Percentiles rank a stretch among this genome's conserved stretches.
phyloP scores from a whole-genome alignment of 1,284 basidiomycete species.

The Fomitopsis schrenkii region DNA sequence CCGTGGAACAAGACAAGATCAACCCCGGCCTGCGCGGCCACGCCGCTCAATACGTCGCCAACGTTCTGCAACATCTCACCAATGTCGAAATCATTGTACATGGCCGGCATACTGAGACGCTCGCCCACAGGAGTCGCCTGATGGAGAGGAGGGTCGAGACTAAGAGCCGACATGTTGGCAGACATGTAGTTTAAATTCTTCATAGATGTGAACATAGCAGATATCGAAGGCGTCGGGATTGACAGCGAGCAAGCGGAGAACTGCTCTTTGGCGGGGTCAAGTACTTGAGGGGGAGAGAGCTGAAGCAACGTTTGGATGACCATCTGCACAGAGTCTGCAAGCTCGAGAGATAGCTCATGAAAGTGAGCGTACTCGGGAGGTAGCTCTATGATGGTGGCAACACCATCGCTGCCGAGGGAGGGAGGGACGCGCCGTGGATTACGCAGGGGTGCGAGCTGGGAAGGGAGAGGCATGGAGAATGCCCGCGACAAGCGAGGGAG shows the following conservation, averaged over 20 bases:
- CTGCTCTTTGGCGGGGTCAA: constrained; percentile 89
- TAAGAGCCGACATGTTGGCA: constrained; percentile 57
- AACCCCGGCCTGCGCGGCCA: constrained; percentile 78
- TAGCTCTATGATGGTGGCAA: constrained; percentile 14
- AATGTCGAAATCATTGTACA: constrained; percentile 53
- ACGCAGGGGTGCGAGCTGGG: constrained; percentile 61
- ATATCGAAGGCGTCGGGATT: constrained; percentile 80
- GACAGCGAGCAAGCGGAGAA: constrained; percentile 84
- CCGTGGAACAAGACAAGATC: constrained; percentile 88
- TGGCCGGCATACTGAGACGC: constrained; percentile 8
- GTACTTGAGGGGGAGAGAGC: constrained; percentile 82
- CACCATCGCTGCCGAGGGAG: constrained; percentile 9
- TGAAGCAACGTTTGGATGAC: constrained; percentile 87
- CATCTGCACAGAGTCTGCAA: constrained; percentile 85
- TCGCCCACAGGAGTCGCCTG: constrained; percentile 6
- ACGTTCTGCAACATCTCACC: constrained; percentile 71
- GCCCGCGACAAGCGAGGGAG: constrained; percentile 59
- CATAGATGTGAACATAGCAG: constrained; percentile 86
- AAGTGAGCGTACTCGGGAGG: constrained; percentile 39
- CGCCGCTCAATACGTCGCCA: constrained; percentile 82
- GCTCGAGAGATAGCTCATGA: constrained; percentile 70
- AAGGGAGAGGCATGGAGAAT: constrained; percentile 67
- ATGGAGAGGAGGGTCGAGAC: constrained; percentile 13
- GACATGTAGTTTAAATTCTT: constrained; percentile 89
- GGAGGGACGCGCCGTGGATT: constrained; percentile 49